These are phyloP conservation scores for Pyrrhoderma noxium DNA, from an alignment of 1,284 basidiomycete species.

Conservation along the genomic window DNA sequence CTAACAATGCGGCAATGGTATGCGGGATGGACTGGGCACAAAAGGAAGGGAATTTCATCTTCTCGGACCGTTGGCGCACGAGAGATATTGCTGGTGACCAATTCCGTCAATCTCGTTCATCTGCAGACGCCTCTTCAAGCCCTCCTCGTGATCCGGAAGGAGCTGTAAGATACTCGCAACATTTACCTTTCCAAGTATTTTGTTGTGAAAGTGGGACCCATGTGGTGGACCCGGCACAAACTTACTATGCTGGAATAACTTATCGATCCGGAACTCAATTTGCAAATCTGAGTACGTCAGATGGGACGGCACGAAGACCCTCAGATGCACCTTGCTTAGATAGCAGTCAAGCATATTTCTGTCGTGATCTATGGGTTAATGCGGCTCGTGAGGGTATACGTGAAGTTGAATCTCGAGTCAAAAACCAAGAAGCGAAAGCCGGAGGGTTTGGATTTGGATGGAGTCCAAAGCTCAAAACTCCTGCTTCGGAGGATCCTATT, in stretches of 20 bases:
- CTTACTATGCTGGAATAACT: slow-evolving; percentile 80
- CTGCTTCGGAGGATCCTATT: slow-evolving; percentile 21
- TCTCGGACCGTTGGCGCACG: slow-evolving; percentile 93
- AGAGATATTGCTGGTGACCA: slow-evolving; percentile 94
- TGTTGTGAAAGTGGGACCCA: slow-evolving; percentile 96
- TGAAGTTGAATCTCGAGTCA: slow-evolving; percentile 26
- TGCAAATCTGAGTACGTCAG: slow-evolving; percentile 66
- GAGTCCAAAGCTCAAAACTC: slow-evolving; percentile 15
- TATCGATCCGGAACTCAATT: slow-evolving; percentile 82
- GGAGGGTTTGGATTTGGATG: slow-evolving; percentile 21
- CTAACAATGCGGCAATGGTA: slow-evolving; percentile 91
- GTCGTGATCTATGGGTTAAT: slow-evolving; percentile 85
- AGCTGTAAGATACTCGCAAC: slow-evolving; percentile 76
- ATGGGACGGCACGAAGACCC: slow-evolving; percentile 48
- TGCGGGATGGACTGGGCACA: slow-evolving; percentile 99
- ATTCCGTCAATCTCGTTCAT: slow-evolving; percentile 91
- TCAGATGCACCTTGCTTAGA: slow-evolving; percentile 85
- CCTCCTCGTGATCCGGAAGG: slow-evolving; percentile 81
- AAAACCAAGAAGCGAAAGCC: slow-evolving; percentile 8
- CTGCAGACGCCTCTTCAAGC: slow-evolving; percentile 72
- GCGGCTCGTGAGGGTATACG: slow-evolving; percentile 70
- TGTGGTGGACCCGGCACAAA: slow-evolving; percentile 87
- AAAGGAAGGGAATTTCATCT: slow-evolving; percentile 92
- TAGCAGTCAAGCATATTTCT: slow-evolving; percentile 93
- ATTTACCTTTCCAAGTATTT: slow-evolving; percentile 93